Evolutionary conservation across 192 early-diverging fungal genomes (phyloP).

Genomic region (Coemansia sp.): DNA sequence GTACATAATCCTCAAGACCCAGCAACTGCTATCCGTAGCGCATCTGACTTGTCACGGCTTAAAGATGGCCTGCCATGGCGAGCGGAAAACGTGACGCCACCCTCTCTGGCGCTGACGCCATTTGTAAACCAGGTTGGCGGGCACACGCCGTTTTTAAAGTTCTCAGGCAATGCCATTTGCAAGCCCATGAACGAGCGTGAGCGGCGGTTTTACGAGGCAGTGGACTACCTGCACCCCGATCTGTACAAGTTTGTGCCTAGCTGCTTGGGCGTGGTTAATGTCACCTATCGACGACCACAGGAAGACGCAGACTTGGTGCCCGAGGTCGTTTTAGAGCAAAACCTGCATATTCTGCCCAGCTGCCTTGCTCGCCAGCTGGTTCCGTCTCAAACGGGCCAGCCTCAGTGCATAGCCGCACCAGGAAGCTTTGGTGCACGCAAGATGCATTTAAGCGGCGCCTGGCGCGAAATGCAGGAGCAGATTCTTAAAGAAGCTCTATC

Average conservation of each 20-base stretch:
- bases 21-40: not conserved
- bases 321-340: conserved; percentile 84
- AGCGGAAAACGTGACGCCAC: conserved; percentile 43
- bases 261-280: conserved; percentile 93
- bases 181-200: conserved; percentile 88
- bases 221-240: conserved; percentile 72
- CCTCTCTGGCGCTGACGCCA: conserved; percentile 68
- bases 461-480: conserved; percentile 81
- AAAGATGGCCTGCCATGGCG: conserved; percentile 10
- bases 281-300: conserved; percentile 65
- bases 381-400: conserved; percentile 20
- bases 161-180: conserved; percentile 95
- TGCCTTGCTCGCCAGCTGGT: conserved; percentile 57
- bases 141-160: conserved; percentile 91
- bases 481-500: conserved; percentile 89
- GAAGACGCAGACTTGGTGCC: conserved; percentile 40
- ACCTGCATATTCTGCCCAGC: conserved; percentile 79
- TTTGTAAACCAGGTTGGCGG: conserved; percentile 94
- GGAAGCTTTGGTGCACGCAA: conserved; percentile 53
- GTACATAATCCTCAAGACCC: not conserved
- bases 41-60: not conserved
- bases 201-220: conserved; percentile 83
- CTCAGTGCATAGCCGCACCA: conserved; percentile 39
- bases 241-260: conserved; percentile 86
- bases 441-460: conserved; percentile 54